Evolutionary conservation across 2,329 filamentous ascomycete species (phyloP).

Genomic region (Cladophialophora bantiana): DNA sequence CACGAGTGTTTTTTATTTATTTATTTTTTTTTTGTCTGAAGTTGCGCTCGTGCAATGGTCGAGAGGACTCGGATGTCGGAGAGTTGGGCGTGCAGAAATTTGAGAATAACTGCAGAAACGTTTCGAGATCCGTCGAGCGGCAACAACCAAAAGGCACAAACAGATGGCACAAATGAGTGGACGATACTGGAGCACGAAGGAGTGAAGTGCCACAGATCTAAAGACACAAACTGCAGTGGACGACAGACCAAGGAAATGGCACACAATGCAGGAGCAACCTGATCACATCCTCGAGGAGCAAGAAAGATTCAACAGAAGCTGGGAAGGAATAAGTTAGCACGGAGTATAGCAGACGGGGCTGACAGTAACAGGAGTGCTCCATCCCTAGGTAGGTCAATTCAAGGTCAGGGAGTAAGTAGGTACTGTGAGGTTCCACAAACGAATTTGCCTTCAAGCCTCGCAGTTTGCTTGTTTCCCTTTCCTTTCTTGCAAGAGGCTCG

Average conservation of each 20-base stretch:
- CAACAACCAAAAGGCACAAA: conserved; percentile 7
- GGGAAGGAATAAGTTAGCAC: conserved; percentile 13
- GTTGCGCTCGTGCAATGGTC: conserved; percentile 8
- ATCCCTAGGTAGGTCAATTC: background rate
- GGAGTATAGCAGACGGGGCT: conserved; percentile 12
- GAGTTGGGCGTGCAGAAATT: conserved; percentile 14
- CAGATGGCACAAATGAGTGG: conserved; percentile 34
- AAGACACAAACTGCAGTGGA: conserved; percentile 1
- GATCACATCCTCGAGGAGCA: conserved; percentile 26
- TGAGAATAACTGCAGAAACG: conserved; percentile 14
- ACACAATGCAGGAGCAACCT: conserved; percentile 23
- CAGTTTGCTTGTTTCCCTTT: conserved; percentile 1
- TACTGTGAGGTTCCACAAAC: conserved; percentile 15
- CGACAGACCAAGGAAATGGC: background rate
- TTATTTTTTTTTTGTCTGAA: conserved; percentile 16
- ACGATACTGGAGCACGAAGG: conserved; percentile 41
- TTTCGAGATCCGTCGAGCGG: conserved; percentile 16
- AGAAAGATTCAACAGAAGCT: conserved; percentile 16
- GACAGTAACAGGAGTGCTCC: background rate
- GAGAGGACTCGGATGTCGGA: conserved; percentile 16
- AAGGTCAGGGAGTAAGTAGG: background rate
- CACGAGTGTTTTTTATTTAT: too few relatives aligned
- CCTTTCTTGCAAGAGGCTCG: background rate
- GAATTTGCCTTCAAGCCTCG: conserved; percentile 5
- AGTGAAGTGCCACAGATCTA: conserved; percentile 40